Evolutionary conservation across 495 filamentous ascomycete genomes (phyloP), one percentile per base, ranked within the genome.

Genomic region (Saxophila tyrrhenica): DNA sequence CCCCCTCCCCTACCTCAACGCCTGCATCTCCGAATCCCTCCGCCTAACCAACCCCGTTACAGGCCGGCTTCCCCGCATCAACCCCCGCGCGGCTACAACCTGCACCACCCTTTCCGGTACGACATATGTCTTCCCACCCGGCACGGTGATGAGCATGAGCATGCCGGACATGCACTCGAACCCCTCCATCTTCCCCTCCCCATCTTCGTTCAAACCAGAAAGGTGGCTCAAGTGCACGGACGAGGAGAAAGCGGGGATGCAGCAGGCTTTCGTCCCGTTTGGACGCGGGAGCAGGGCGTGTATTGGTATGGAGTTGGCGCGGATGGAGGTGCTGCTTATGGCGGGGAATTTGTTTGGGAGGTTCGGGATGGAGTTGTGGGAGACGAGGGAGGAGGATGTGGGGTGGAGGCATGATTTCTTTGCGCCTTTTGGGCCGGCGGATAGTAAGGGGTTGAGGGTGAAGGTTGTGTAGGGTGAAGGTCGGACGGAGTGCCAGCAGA

Each of bases 1-100:
- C 52, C 51, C 69, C 23, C 62, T 81, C 21, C 75, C 78, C 0
- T 78, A 79, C 57, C 56, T 82, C 50, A 65, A 58, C 7, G 77
- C 65, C 10, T 66, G 71, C 0, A 64, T 81, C 15, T 59, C 65
- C 23, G 79, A 82, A 62, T 63, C 64, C 0, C 58, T 80, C 10
- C 73, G 79, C 1, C 48, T 78, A 1, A 66, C 64, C 42, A 62
- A 66, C 39, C 64, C 62, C 1, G 50, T 62, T 3, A 50, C 57
- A 16, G 57, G 63, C n/a, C 67, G 68, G 2, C 48, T 62, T 16
- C 57, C 57, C 24, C 65, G 70, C n/a, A 50, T 62, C 19, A 50
- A 54, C 1, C 23, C 54, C 19, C 22, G 64, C 19, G 22, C 32
- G 2, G 67, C 62, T 41, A 50, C 55, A 9, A 65, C 64, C 9